phyloP scores from a whole-genome alignment of 139 green algal genomes.

The Nannochloris sp. region DNA sequence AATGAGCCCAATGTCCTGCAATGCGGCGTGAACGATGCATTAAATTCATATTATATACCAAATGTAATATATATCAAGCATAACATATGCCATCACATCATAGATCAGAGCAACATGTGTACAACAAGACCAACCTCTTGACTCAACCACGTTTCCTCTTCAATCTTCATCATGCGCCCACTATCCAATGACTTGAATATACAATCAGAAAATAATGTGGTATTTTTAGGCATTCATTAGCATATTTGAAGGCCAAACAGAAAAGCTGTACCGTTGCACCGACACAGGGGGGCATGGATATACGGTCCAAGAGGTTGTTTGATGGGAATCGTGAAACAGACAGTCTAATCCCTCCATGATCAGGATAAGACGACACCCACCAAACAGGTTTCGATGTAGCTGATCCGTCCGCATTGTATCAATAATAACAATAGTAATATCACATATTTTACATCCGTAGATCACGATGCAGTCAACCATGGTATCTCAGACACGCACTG shows the following conservation, averaged over 20 bases:
- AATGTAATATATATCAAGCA: background rate
- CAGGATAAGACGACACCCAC: no score
- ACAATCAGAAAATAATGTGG: background rate
- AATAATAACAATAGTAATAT: no score
- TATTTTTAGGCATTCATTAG: background rate
- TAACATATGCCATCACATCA: background rate
- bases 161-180: background rate
- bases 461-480: background rate
- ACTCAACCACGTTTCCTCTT: constrained; percentile 1
- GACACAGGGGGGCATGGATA: no score
- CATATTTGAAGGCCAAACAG: no score
- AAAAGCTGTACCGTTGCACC: no score
- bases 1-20: constrained; percentile 28
- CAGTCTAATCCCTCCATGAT: no score
- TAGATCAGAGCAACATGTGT: background rate
- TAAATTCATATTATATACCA: background rate
- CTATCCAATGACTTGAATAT: background rate
- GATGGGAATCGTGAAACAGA: no score
- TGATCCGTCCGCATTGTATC: no score
- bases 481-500: background rate
- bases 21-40: background rate
- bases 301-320: no score
- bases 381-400: no score
- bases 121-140: background rate
- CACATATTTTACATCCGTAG: no score